Evolutionary conservation across 495 filamentous ascomycete species (phyloP).

Genomic region (Apodospora peruviana): DNA sequence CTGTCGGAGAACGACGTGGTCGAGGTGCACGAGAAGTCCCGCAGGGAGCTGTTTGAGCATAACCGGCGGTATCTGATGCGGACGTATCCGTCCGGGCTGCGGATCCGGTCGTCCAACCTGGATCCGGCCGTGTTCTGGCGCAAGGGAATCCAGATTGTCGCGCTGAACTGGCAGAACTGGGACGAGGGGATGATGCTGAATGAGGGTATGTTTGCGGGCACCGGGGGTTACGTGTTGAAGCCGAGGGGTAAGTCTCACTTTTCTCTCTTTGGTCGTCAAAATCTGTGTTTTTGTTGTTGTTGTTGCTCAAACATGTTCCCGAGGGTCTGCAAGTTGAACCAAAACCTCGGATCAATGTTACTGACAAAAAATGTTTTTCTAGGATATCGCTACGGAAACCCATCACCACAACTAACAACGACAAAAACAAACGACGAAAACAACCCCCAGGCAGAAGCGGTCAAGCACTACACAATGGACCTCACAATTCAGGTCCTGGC

Average conservation of each 20-base stretch:
- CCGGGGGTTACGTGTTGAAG: conserved; percentile 79
- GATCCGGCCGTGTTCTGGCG: conserved; percentile 83
- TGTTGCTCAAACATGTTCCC: neutral
- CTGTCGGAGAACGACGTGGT: conserved; percentile 75
- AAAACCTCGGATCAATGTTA: neutral
- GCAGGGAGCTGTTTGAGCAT: conserved; percentile 65
- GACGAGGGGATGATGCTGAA: conserved; percentile 96
- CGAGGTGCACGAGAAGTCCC: conserved; percentile 58
- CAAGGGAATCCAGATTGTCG: conserved; percentile 85
- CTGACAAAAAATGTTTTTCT: neutral
- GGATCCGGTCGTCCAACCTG: conserved; percentile 78
- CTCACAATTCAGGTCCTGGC: conserved; percentile 51
- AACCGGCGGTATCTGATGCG: conserved; percentile 84
- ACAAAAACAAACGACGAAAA: neutral
- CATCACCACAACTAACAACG: conserved; percentile 1
- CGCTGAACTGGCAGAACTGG: conserved; percentile 89
- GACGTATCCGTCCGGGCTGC: conserved; percentile 76
- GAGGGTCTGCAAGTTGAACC: neutral
- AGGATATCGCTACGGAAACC: conserved; percentile 26
- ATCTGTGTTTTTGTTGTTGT: neutral
- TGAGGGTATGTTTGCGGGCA: conserved; percentile 81
- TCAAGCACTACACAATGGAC: conserved; percentile 44
- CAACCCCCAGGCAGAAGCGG: conserved; percentile 21
- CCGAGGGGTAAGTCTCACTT: conserved; percentile 46
- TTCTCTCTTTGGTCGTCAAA: neutral